phyloP scores from a whole-genome alignment of 306 rosid species.

The Nissolia schottii region DNA sequence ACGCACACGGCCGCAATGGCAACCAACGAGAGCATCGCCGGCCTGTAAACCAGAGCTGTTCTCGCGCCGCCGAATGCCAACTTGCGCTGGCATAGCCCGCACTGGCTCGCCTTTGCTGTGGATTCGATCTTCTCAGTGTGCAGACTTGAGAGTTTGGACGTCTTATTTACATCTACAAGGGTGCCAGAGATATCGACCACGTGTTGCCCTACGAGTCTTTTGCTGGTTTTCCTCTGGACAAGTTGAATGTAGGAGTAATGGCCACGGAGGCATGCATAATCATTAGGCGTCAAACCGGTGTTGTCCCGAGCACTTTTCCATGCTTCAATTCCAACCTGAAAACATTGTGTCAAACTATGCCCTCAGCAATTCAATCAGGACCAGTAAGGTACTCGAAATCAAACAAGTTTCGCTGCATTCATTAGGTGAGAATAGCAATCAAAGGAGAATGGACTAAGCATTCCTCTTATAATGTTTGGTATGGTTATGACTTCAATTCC shows the following conservation, averaged over 20 bases:
- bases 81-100: constrained; percentile 49
- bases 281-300: constrained; percentile 66
- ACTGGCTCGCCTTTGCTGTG: constrained; percentile 18
- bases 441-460: background rate
- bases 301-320: constrained; percentile 66
- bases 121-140: constrained; percentile 41
- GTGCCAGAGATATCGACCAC: constrained; percentile 56
- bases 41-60: constrained; percentile 60
- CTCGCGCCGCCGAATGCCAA: constrained; percentile 34
- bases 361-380: background rate
- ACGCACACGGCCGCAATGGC: constrained; percentile 86
- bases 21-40: constrained; percentile 78
- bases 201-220: constrained; percentile 38
- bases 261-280: constrained; percentile 61
- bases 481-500: background rate
- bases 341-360: background rate
- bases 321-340: constrained; percentile 84
- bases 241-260: constrained; percentile 61
- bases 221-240: constrained; percentile 54
- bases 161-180: constrained; percentile 24
- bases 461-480: background rate
- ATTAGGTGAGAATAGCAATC: background rate
- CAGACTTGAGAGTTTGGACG: constrained; percentile 43
- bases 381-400: background rate
- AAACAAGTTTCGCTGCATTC: background rate